These are phyloP conservation scores for Pythium coloratum DNA, from an alignment of 352 stramenopile genomes.

Conservation along the genomic window DNA sequence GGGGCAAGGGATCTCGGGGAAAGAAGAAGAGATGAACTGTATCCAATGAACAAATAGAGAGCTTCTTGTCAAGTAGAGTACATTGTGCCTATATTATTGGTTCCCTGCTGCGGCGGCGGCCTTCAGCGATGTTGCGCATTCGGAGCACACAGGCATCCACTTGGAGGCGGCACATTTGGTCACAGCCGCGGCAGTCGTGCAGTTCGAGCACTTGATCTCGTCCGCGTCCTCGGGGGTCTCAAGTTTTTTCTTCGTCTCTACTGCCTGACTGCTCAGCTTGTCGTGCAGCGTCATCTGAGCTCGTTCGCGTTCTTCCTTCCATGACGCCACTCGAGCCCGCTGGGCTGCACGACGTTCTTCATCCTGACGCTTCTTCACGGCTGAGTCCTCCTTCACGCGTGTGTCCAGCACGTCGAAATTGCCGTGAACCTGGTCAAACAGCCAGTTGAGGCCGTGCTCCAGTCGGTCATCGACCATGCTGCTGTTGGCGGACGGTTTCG, in stretches of 20 bases:
- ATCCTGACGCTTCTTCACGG: conserved; percentile 59
- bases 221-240: conserved; percentile 34
- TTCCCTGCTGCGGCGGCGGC: conserved; percentile 6
- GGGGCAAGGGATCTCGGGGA: conserved; percentile 25
- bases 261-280: conserved; percentile 20
- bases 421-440: conserved; percentile 64
- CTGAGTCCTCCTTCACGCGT: conserved; percentile 51
- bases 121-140: conserved; percentile 55
- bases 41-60: neutral
- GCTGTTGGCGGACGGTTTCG: conserved; percentile 55
- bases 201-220: conserved; percentile 71
- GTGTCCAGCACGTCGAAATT: conserved; percentile 48
- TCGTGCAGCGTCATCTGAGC: conserved; percentile 62
- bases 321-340: conserved; percentile 55
- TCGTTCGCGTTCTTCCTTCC: conserved; percentile 75
- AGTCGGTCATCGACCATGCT: conserved; percentile 61
- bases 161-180: conserved; percentile 84
- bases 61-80: neutral
- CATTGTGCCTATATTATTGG: conserved; percentile 14
- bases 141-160: conserved; percentile 80
- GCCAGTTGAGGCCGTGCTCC: conserved; percentile 65
- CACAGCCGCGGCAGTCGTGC: conserved; percentile 44
- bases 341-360: conserved; percentile 59
- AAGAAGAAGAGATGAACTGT: conserved; percentile 32
- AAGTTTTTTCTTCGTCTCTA: conserved; percentile 7